Conservation (phyloP, 768 basidiomycete species). For the Pluteus cervinus region DNA sequence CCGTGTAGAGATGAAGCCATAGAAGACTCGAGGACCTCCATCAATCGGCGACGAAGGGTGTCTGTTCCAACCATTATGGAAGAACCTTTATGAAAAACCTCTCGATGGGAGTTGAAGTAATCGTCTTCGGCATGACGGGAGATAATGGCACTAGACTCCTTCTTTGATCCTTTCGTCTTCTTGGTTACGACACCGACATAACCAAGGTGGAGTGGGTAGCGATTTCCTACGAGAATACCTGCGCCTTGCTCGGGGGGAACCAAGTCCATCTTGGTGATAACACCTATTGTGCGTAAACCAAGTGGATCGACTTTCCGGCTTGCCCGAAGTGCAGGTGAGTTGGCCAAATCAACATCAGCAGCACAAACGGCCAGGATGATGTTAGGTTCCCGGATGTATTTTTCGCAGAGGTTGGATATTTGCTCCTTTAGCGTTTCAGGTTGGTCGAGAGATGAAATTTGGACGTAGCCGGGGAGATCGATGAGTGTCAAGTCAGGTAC, state of each 20-base stretch:
- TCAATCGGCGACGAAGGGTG: conserved; percentile 82
- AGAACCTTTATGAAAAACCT: conserved; percentile 53
- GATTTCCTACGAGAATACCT: conserved; percentile 74
- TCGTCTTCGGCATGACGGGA: conserved; percentile 55
- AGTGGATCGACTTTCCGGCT: conserved; percentile 93
- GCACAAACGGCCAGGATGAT: conserved; percentile 98
- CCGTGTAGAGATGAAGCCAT: conserved; percentile 96
- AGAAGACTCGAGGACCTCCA: conserved; percentile 96
- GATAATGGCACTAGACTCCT: conserved; percentile 41
- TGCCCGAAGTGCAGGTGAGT: conserved; percentile 91
- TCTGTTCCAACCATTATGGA: conserved; percentile 88
- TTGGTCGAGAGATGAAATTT: conserved; percentile 92
- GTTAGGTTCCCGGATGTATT: conserved; percentile 99
- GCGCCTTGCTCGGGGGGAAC: conserved; percentile 84
- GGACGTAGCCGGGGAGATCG: conserved; percentile 96
- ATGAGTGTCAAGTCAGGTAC: conserved; percentile 98
- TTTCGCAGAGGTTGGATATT: conserved; percentile 83
- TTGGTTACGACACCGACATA: conserved; percentile 97
- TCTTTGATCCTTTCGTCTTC: conserved; percentile 25
- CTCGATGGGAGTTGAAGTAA: conserved; percentile 60
- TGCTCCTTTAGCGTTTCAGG: conserved; percentile 93
- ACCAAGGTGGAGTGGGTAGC: conserved; percentile 95
- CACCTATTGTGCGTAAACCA: conserved; percentile 93
- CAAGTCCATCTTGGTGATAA: conserved; percentile 98
- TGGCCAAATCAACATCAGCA: conserved; percentile 97